These are phyloP conservation scores for Ceratocystis ficicola DNA, from an alignment of 2,329 filamentous ascomycete genomes.

Conservation along the genomic window DNA sequence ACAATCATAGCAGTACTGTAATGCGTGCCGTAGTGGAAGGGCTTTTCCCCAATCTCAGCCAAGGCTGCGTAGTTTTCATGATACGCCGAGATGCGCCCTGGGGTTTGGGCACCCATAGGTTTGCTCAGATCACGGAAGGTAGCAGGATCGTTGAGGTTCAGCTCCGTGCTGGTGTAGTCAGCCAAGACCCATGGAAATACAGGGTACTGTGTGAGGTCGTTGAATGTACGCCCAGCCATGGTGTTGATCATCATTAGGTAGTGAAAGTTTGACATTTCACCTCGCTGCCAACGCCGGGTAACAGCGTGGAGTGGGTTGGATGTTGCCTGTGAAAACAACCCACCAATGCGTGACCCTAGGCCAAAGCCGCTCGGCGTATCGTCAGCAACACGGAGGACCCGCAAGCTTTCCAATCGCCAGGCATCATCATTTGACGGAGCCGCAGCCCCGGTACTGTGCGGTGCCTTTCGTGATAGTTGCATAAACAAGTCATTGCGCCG, in stretches of 20 bases:
- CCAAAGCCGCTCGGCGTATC: conserved; percentile 18
- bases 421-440: conserved; percentile 58
- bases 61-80: conserved; percentile 75
- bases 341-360: conserved; percentile 59
- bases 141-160: conserved; percentile 72
- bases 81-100: conserved; percentile 63
- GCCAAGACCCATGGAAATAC: conserved; percentile 96
- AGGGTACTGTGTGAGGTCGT: conserved; percentile 94
- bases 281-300: conserved; percentile 79
- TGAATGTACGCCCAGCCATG: conserved; percentile 92
- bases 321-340: conserved; percentile 72
- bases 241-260: conserved; percentile 98
- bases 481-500: conserved; percentile 69
- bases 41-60: conserved; percentile 80
- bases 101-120: conserved; percentile 87
- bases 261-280: conserved; percentile 96
- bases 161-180: conserved; percentile 86
- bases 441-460: conserved; percentile 58
- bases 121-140: conserved; percentile 86
- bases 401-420: conserved; percentile 81
- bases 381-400: conserved; percentile 33
- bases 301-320: conserved; percentile 53
- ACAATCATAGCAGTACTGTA: conserved; percentile 99
- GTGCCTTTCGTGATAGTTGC: conserved; percentile 65
- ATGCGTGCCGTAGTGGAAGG: conserved; percentile 96